Percentiles rank a stretch among this genome's conserved stretches.
Evolutionary conservation across 1,284 basidiomycete genomes (phyloP).

Genomic region (Puccinia brachypodii): DNA sequence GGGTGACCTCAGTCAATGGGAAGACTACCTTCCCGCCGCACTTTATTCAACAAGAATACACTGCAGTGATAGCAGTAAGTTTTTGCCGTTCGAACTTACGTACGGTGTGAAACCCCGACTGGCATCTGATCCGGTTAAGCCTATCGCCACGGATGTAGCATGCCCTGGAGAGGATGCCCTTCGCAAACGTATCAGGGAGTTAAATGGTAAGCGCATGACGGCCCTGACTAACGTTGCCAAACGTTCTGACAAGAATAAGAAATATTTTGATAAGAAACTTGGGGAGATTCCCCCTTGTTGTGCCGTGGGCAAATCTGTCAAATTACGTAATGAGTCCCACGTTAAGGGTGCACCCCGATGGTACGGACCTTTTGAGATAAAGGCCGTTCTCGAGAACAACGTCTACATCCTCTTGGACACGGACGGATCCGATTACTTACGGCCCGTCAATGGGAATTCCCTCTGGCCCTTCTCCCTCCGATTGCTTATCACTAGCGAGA

Average conservation of each 20-base stretch:
- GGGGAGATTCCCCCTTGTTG: neutral
- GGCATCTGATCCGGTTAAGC: neutral
- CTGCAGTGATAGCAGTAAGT: neutral
- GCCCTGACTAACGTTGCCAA: neutral
- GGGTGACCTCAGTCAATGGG: neutral
- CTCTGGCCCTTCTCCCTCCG: neutral
- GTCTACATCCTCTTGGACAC: neutral
- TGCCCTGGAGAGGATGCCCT: neutral
- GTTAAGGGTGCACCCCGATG: neutral
- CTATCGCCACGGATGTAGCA: neutral
- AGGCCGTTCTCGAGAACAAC: neutral
- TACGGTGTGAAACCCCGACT: neutral
- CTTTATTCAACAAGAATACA: neutral
- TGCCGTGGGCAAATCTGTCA: neutral
- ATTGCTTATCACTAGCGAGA: no score
- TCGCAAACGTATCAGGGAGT: neutral
- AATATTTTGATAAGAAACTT: neutral
- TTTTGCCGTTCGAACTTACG: constrained; percentile 5
- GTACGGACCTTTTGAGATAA: constrained; percentile 8
- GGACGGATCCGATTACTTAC: neutral
- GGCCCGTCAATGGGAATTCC: neutral
- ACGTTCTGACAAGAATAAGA: neutral
- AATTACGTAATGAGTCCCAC: neutral
- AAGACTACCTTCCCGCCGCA: constrained; percentile 5
- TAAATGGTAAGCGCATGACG: neutral